Evolutionary conservation across 805 yeast species (phyloP).

Genomic region (Debaryomyces prosopidis): DNA sequence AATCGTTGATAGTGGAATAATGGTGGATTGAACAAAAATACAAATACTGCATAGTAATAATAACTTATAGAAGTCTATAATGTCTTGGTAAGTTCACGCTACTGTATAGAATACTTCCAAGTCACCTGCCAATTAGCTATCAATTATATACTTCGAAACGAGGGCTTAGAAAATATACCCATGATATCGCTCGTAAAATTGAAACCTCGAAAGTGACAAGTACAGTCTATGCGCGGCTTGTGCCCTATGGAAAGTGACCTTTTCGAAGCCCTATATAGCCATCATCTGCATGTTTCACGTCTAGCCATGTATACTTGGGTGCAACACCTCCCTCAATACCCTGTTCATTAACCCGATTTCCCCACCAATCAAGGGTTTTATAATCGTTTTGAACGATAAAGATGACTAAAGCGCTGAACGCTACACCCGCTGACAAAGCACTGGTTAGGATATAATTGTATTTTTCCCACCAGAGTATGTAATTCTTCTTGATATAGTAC

Average conservation of each 20-base stretch:
- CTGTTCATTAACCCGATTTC: slow-evolving; percentile 38
- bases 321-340: slow-evolving; percentile 39
- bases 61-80: no score
- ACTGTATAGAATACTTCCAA: no score
- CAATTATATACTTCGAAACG: no score
- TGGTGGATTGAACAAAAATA: no score
- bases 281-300: slow-evolving; percentile 29
- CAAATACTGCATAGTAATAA: no score
- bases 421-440: slow-evolving; percentile 63
- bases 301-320: slow-evolving; percentile 26
- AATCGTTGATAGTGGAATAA: no score
- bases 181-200: no score
- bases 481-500: slow-evolving; percentile 50
- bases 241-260: slow-evolving; percentile 24
- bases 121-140: no score
- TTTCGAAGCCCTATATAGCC: slow-evolving; percentile 33
- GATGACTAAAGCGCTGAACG: slow-evolving; percentile 57
- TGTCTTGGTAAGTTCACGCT: no score
- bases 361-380: slow-evolving; percentile 62
- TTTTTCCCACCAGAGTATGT: slow-evolving; percentile 67
- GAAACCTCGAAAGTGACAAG: no score
- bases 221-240: not conserved
- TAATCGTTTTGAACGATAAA: slow-evolving; percentile 55
- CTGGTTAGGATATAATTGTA: slow-evolving; percentile 65
- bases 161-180: no score